Evolutionary conservation across 176 grass and related monocot species (phyloP).

Genomic region (Chrysopogon serrulatus): DNA sequence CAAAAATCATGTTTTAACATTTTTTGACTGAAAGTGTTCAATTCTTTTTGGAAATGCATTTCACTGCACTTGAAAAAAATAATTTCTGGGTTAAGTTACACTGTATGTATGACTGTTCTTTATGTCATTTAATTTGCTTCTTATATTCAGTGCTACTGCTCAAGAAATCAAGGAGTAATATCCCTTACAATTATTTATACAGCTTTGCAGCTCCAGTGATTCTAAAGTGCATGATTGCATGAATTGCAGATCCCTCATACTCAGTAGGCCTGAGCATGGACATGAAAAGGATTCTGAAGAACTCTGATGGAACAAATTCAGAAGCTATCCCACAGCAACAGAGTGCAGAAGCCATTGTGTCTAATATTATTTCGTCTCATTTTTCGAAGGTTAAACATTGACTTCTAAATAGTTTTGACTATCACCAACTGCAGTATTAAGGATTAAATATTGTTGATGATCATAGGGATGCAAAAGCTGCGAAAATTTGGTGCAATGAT

Average conservation of each 20-base stretch:
- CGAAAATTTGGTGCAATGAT: background rate
- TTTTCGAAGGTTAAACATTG: conserved; percentile 60
- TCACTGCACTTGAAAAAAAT: background rate
- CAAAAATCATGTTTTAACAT: background rate
- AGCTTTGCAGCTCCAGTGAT: conserved; percentile 16
- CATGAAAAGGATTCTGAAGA: conserved; percentile 19
- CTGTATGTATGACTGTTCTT: background rate
- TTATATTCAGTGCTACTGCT: background rate
- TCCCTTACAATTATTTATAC: background rate
- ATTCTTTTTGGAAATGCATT: background rate
- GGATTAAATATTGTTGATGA: background rate
- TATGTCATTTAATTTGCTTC: background rate
- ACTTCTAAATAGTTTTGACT: background rate
- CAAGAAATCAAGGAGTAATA: background rate
- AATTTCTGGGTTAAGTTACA: background rate
- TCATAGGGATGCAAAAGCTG: background rate
- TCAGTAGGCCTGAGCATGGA: conserved; percentile 20
- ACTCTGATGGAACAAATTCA: conserved; percentile 29
- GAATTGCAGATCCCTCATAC: conserved; percentile 78
- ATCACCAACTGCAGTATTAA: background rate
- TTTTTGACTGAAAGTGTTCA: background rate
- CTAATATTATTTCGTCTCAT: conserved; percentile 55
- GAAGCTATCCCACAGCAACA: conserved; percentile 55
- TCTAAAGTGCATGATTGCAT: conserved; percentile 22
- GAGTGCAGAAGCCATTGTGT: conserved; percentile 70